A percentile compares a stretch with the other conserved stretches of the same genome.
These are phyloP conservation scores for Coix lacrymajobi DNA, from an alignment of 176 grass and related monocot genomes.

Conservation along the genomic window DNA sequence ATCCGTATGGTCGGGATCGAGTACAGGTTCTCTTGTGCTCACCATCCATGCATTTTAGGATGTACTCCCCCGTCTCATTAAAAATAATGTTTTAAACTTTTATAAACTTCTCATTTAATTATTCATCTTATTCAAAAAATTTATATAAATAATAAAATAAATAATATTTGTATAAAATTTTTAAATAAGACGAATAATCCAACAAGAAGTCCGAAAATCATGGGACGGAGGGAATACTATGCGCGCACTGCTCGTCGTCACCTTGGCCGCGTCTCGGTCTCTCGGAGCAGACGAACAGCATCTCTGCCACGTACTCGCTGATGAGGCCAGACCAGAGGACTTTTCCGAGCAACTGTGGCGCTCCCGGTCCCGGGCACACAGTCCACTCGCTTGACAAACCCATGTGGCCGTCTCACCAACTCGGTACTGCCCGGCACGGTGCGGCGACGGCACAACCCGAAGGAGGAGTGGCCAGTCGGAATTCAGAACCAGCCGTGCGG, in stretches of 20 bases:
- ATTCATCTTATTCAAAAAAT: no score
- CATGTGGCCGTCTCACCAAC: background rate
- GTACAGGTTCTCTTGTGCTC: background rate
- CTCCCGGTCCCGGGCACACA: background rate
- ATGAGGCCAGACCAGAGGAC: background rate
- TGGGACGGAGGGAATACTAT: no score
- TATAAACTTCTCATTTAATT: no score
- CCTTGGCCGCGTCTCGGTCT: background rate
- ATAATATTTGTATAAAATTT: no score
- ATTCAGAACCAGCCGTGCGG: background rate
- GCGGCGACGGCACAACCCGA: no score
- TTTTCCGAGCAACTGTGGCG: background rate
- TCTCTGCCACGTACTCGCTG: conserved; percentile 16
- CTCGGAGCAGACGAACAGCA: background rate
- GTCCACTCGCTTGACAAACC: background rate
- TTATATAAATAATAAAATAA: no score
- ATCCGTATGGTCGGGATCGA: background rate
- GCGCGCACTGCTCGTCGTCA: background rate
- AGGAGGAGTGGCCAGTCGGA: no score
- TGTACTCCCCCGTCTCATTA: no score
- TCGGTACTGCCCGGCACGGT: background rate
- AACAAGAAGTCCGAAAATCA: no score
- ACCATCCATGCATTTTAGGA: no score
- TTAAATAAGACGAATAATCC: no score
- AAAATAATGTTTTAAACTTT: no score